A percentile compares a stretch with the other conserved stretches of the same genome.
These are phyloP conservation scores for Verbena officinalis DNA, from an alignment of 257 asterid genomes.

Conservation along the genomic window DNA sequence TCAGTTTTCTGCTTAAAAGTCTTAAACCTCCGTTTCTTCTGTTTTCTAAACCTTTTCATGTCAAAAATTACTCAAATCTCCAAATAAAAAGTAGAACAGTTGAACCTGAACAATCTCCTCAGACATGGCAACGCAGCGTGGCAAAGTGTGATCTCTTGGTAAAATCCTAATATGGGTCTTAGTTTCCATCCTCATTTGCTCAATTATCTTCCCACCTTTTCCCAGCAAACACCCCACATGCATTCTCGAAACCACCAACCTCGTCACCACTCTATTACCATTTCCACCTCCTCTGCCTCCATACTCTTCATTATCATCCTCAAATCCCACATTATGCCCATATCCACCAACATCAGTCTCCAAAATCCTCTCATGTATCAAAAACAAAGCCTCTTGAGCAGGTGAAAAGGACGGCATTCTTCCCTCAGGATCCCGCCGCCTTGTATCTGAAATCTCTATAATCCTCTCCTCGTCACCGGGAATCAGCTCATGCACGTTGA, in stretches of 20 bases:
- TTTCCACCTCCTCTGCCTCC: slow-evolving; percentile 45
- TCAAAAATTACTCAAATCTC: slow-evolving; percentile 39
- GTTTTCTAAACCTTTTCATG: slow-evolving; percentile 1
- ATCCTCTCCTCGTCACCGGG: slow-evolving; percentile 93
- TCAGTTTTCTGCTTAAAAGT: slow-evolving; percentile 18
- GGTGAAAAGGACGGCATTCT: slow-evolving; percentile 74
- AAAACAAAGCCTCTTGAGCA: slow-evolving; percentile 84
- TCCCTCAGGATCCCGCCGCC: slow-evolving; percentile 81
- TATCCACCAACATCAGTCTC: slow-evolving; percentile 63
- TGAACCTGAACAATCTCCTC: slow-evolving; percentile 99
- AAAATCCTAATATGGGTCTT: slow-evolving; percentile 89
- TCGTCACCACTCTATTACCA: slow-evolving; percentile 61
- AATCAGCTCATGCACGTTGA: slow-evolving; percentile 81
- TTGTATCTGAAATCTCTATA: slow-evolving; percentile 79
- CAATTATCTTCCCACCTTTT: slow-evolving; percentile 94
- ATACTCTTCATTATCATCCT: slow-evolving; percentile 58
- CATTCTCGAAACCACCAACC: slow-evolving; percentile 85
- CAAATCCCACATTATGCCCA: slow-evolving; percentile 45
- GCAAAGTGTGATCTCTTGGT: slow-evolving; percentile 78
- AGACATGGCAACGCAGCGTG: slow-evolving; percentile 82
- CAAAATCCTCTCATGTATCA: slow-evolving; percentile 88
- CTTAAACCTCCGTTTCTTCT: slow-evolving; percentile 8
- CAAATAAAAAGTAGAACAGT: slow-evolving; percentile 31
- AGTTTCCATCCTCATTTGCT: slow-evolving; percentile 92
- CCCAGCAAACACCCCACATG: slow-evolving; percentile 94